phyloP scores from a whole-genome alignment of 2,329 filamentous ascomycete species.

The Plectosphaerella plurivora region DNA sequence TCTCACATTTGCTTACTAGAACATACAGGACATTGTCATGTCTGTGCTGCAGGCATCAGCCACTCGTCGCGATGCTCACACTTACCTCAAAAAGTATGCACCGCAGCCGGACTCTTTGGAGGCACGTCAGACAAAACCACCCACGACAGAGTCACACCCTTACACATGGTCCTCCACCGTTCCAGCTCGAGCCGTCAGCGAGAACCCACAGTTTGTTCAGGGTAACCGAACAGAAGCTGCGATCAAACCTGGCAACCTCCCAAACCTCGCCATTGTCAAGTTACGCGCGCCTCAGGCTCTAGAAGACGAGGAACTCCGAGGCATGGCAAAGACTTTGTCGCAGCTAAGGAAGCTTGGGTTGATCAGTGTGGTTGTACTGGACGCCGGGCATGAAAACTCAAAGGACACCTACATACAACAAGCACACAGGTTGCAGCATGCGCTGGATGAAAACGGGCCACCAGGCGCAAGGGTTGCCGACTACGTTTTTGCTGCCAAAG shows the following conservation, averaged over 20 bases:
- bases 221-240: conserved; percentile 12
- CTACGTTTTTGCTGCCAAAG: conserved; percentile 2
- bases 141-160: neutral
- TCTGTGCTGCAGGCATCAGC: conserved; percentile 84
- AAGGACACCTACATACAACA: conserved; percentile 52
- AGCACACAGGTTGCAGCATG: conserved; percentile 67
- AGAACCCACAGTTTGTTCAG: conserved; percentile 31
- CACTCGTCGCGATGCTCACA: conserved; percentile 87
- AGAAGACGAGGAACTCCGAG: conserved; percentile 63
- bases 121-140: conserved; percentile 9
- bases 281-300: conserved; percentile 69
- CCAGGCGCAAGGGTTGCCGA: conserved; percentile 63
- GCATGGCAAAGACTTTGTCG: conserved; percentile 76
- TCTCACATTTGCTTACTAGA: conserved; percentile 6
- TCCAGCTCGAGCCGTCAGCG: conserved; percentile 21
- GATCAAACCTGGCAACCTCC: conserved; percentile 23
- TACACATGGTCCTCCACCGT: conserved; percentile 8
- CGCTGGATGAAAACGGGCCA: conserved; percentile 65
- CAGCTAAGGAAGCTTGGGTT: conserved; percentile 82
- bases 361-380: conserved; percentile 76
- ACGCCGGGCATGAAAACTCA: conserved; percentile 50
- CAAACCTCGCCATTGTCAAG: conserved; percentile 79
- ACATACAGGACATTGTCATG: conserved; percentile 70
- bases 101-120: conserved; percentile 1
- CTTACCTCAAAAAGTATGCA: conserved; percentile 83